phyloP scores from a whole-genome alignment of 2,329 filamentous ascomycete genomes.

The Aureobasidium sp. region DNA sequence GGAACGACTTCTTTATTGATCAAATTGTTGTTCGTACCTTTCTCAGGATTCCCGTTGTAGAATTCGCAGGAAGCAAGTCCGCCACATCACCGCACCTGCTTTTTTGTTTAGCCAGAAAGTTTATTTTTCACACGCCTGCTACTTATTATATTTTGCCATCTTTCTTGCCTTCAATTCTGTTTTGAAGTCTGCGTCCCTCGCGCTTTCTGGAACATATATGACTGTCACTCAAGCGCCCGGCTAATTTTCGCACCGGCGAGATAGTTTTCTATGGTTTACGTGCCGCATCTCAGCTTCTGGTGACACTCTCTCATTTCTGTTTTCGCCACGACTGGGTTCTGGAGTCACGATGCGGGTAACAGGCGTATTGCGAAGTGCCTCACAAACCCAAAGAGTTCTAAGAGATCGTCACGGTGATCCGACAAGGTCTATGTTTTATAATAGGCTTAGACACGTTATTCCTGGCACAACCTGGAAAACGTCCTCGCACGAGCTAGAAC shows the following conservation, averaged over 20 bases:
- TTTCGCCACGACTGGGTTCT: not conserved
- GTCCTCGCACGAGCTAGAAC: not conserved
- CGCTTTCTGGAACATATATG: no score
- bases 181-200: no score
- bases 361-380: no score
- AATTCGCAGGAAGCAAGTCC: not conserved
- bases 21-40: no score
- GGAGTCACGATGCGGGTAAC: not conserved
- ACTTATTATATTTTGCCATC: not conserved
- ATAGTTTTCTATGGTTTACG: not conserved
- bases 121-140: not conserved
- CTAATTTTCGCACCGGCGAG: not conserved
- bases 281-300: not conserved
- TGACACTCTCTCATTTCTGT: not conserved
- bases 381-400: no score
- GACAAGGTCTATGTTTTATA: not conserved
- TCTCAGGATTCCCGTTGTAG: not conserved
- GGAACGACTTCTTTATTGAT: not conserved
- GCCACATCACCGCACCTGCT: not conserved
- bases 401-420: no score
- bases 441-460: not conserved
- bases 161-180: not conserved
- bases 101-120: not conserved
- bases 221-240: not conserved
- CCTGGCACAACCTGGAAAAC: not conserved